Evolutionary conservation across 768 basidiomycete genomes (phyloP).

Genomic region (Harrya chromipes): DNA sequence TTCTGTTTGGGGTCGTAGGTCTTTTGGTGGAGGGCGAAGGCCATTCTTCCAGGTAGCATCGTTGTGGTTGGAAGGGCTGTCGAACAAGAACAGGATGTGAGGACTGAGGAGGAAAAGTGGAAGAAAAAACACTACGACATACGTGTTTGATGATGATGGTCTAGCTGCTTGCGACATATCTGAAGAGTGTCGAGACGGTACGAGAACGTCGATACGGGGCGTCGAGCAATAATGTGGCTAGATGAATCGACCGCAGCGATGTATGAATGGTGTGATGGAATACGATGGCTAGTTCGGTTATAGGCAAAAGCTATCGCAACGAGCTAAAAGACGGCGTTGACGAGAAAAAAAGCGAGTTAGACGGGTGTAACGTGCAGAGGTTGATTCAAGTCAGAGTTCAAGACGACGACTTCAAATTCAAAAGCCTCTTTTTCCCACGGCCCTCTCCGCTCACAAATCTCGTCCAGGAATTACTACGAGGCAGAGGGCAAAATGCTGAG

Average conservation of each 20-base stretch:
- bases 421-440: constrained; percentile 26
- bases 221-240: constrained; percentile 12
- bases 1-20: constrained; percentile 92
- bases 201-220: constrained; percentile 9
- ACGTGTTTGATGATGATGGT: constrained; percentile 34
- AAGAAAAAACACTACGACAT: constrained; percentile 1
- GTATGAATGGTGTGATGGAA: constrained; percentile 20
- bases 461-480: too few species aligned
- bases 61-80: constrained; percentile 28
- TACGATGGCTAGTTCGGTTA: constrained; percentile 14
- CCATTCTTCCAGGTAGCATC: constrained; percentile 64
- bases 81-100: constrained; percentile 3
- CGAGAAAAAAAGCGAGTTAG: constrained; percentile 11
- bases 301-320: constrained; percentile 13
- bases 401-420: constrained; percentile 28
- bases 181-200: constrained; percentile 10
- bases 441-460: constrained; percentile 1
- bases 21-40: constrained; percentile 86
- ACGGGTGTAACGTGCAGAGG: constrained; percentile 12
- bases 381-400: constrained; percentile 32
- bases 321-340: constrained; percentile 9
- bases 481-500: too few species aligned
- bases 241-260: constrained; percentile 22
- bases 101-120: neutral
- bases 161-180: constrained; percentile 32